Percentiles rank a stretch among this genome's conserved stretches.
These are phyloP conservation scores for Umbelopsis isabellina DNA, from an alignment of 192 early-diverging fungal species.

Conservation along the genomic window DNA sequence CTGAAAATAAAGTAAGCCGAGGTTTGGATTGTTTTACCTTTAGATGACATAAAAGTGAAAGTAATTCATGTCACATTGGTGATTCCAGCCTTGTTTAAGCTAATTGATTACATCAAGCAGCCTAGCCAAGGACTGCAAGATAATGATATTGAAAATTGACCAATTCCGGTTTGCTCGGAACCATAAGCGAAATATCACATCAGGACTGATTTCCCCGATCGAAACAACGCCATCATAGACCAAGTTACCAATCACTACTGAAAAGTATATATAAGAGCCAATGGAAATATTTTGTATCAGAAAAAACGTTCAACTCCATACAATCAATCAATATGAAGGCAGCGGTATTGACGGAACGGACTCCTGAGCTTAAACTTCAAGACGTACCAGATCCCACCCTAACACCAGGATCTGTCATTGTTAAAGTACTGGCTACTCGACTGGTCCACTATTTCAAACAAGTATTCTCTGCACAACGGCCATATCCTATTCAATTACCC, in stretches of 20 bases:
- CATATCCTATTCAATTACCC: slow-evolving; percentile 29
- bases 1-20: too few species aligned
- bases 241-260: background rate
- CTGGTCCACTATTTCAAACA: slow-evolving; percentile 31
- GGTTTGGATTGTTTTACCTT: too few species aligned
- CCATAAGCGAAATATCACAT: background rate
- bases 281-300: too few species aligned
- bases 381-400: slow-evolving; percentile 24
- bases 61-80: too few species aligned
- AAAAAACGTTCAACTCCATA: too few species aligned
- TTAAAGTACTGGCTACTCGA: slow-evolving; percentile 34
- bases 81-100: too few species aligned
- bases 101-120: too few species aligned
- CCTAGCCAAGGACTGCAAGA: too few species aligned
- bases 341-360: slow-evolving; percentile 3
- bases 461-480: slow-evolving; percentile 24
- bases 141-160: too few species aligned
- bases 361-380: background rate
- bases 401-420: slow-evolving; percentile 24
- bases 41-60: too few species aligned
- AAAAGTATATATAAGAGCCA: too few species aligned
- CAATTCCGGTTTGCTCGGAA: background rate
- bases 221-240: background rate
- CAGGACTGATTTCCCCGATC: background rate
- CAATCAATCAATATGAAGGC: slow-evolving; percentile 4